Evolutionary conservation across 768 basidiomycete genomes (phyloP).

Genomic region (Antrodiella citrinella): DNA sequence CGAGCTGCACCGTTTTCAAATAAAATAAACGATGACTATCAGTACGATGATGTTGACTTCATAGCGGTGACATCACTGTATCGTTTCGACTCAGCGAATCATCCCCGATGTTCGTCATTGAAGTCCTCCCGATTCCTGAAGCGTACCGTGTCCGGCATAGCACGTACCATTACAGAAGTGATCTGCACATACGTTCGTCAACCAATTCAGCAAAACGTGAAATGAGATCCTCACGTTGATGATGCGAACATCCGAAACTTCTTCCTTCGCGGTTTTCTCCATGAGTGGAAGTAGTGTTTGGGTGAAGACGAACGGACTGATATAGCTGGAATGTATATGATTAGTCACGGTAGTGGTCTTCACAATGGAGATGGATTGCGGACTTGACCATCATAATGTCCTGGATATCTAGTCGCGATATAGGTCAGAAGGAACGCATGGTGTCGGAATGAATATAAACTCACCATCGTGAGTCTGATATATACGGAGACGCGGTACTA

Average conservation of each 20-base stretch:
- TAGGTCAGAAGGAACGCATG: too few species aligned
- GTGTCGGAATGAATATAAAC: too few species aligned
- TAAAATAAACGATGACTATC: too few species aligned
- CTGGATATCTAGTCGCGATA: slow-evolving; percentile 34
- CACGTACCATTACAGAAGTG: too few species aligned
- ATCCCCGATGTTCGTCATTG: not conserved
- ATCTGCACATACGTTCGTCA: too few species aligned
- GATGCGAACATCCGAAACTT: too few species aligned
- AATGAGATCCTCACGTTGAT: slow-evolving; percentile 59
- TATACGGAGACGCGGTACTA: not conserved
- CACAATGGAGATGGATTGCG: not conserved
- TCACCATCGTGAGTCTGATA: not conserved
- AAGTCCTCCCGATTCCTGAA: too few species aligned
- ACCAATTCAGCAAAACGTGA: slow-evolving; percentile 25
- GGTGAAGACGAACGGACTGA: slow-evolving; percentile 52
- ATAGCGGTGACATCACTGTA: slow-evolving; percentile 8
- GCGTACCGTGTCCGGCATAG: not conserved
- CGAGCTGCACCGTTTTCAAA: too few species aligned
- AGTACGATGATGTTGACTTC: too few species aligned
- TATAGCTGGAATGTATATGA: slow-evolving; percentile 32
- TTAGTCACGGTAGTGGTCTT: slow-evolving; percentile 1
- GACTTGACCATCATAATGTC: slow-evolving; percentile 38
- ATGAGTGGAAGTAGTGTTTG: slow-evolving; percentile 45
- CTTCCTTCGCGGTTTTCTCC: slow-evolving; percentile 36
- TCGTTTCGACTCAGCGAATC: not conserved